Percentiles rank a stretch among this genome's conserved stretches.
Evolutionary conservation across 2,329 filamentous ascomycete genomes (phyloP).

Genomic region (Myotisia sp.): DNA sequence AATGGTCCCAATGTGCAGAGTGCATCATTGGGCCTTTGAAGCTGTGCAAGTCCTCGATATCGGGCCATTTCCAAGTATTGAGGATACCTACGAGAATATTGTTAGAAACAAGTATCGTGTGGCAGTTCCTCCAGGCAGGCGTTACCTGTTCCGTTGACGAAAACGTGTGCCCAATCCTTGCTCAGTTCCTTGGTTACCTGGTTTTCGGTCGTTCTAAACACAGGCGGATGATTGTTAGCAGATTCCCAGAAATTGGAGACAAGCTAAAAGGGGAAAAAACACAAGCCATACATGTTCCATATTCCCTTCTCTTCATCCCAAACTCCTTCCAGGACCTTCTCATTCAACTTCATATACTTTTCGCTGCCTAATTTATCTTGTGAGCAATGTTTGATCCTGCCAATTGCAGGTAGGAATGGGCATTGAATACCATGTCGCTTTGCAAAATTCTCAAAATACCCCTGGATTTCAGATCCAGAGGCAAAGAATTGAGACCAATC

Average conservation of each 20-base stretch:
- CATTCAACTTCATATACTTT: slow-evolving; percentile 40
- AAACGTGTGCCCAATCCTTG: slow-evolving; percentile 19
- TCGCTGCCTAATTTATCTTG: too few species aligned
- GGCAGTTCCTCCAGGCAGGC: too few species aligned
- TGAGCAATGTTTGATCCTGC: too few species aligned
- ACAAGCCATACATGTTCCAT: too few species aligned
- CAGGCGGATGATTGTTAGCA: too few species aligned
- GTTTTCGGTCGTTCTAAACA: too few species aligned
- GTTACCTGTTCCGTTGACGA: slow-evolving; percentile 27
- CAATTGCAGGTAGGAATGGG: too few species aligned
- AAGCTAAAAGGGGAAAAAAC: too few species aligned
- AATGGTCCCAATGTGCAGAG: slow-evolving; percentile 30
- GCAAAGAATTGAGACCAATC: slow-evolving; percentile 58
- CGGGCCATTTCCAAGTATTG: slow-evolving; percentile 31
- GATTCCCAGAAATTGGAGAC: too few species aligned
- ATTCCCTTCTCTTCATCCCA: slow-evolving; percentile 38
- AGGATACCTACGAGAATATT: too few species aligned
- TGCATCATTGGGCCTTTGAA: slow-evolving; percentile 36
- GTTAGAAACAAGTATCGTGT: too few species aligned
- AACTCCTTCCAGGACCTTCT: slow-evolving; percentile 40
- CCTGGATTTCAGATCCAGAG: slow-evolving; percentile 49
- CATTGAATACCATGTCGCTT: too few species aligned
- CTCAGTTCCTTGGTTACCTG: slow-evolving; percentile 9
- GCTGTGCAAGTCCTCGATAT: slow-evolving; percentile 32
- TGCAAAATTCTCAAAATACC: slow-evolving; percentile 53